Evolutionary conservation across 1,139 yeast genomes (phyloP).

Genomic region (Saccharomycopsis phalli): DNA sequence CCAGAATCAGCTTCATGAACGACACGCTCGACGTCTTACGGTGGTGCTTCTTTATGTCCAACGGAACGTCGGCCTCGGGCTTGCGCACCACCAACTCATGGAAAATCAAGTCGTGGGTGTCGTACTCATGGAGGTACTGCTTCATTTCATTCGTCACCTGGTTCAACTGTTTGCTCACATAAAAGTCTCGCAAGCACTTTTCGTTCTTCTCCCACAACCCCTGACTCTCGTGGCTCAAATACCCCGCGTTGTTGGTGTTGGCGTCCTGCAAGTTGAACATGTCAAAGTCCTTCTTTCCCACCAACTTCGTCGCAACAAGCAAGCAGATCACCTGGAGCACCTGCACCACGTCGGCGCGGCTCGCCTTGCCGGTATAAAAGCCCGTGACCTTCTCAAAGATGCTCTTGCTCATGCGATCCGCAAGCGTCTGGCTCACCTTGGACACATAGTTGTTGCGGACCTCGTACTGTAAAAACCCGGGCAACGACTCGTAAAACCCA

Average conservation of each 20-base stretch:
- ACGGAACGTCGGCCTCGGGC: background rate
- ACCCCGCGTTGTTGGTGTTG: too few relatives aligned
- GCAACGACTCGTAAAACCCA: slow-evolving; percentile 10
- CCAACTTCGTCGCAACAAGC: slow-evolving; percentile 3
- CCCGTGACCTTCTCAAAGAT: slow-evolving; percentile 3
- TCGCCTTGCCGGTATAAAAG: background rate
- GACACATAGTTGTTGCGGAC: slow-evolving; percentile 5
- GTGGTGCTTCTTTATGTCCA: too few relatives aligned
- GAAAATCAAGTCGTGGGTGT: slow-evolving; percentile 17
- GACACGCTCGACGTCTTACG: slow-evolving; percentile 5
- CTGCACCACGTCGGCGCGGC: slow-evolving; percentile 1
- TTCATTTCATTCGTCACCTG: slow-evolving; percentile 15
- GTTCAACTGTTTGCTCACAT: slow-evolving; percentile 14
- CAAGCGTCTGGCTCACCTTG: slow-evolving; percentile 1
- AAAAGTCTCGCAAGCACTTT: slow-evolving; percentile 6
- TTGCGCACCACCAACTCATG: slow-evolving; percentile 16
- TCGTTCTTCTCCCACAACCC: slow-evolving; percentile 11
- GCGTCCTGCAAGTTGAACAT: slow-evolving; percentile 9
- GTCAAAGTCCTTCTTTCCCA: slow-evolving; percentile 11
- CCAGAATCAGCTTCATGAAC: background rate
- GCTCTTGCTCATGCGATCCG: slow-evolving; percentile 3
- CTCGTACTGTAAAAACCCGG: slow-evolving; percentile 6
- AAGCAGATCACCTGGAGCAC: slow-evolving; percentile 9
- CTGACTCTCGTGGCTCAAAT: too few relatives aligned
- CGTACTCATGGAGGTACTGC: slow-evolving; percentile 14